These are phyloP conservation scores for Hyaloperonospora brassicae DNA, from an alignment of 352 stramenopile genomes.

Conservation along the genomic window DNA sequence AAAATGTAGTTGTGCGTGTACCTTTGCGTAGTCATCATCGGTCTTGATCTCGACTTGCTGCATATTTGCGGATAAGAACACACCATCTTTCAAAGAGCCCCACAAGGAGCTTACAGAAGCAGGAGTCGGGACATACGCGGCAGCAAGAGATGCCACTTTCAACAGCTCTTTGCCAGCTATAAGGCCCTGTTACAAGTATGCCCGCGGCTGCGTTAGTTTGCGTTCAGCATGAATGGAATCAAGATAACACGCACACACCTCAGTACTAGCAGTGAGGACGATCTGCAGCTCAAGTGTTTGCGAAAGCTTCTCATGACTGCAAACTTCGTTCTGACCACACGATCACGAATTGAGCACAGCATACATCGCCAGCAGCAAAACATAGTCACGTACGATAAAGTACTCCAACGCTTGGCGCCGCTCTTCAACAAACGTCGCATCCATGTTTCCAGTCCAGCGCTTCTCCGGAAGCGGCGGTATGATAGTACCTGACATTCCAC, in stretches of 20 bases:
- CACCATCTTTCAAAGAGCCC: slow-evolving; percentile 75
- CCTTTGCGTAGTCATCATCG: slow-evolving; percentile 79
- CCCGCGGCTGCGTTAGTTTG: slow-evolving; percentile 1
- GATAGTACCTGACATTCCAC: slow-evolving; percentile 52
- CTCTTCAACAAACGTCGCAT: slow-evolving; percentile 85
- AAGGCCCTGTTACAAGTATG: slow-evolving; percentile 36
- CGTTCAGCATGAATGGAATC: neutral
- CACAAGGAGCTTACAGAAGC: slow-evolving; percentile 70
- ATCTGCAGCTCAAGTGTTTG: slow-evolving; percentile 80
- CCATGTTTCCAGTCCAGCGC: slow-evolving; percentile 83
- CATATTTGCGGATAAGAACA: slow-evolving; percentile 68
- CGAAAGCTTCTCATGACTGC: slow-evolving; percentile 73
- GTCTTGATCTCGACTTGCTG: slow-evolving; percentile 83
- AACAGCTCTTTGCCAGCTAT: slow-evolving; percentile 78
- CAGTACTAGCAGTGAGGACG: slow-evolving; percentile 68
- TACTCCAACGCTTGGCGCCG: slow-evolving; percentile 79
- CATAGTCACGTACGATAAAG: slow-evolving; percentile 56
- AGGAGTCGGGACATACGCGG: slow-evolving; percentile 69
- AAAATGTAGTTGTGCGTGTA: slow-evolving; percentile 9
- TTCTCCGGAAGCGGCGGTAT: slow-evolving; percentile 86
- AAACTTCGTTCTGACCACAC: slow-evolving; percentile 72
- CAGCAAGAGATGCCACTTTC: slow-evolving; percentile 63
- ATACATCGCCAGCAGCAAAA: slow-evolving; percentile 1
- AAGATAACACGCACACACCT: slow-evolving; percentile 34
- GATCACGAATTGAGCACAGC: slow-evolving; percentile 2